Base-by-base conservation (phyloP, 208 protist genomes). In the Plasmodiophora brassicae region DNA sequence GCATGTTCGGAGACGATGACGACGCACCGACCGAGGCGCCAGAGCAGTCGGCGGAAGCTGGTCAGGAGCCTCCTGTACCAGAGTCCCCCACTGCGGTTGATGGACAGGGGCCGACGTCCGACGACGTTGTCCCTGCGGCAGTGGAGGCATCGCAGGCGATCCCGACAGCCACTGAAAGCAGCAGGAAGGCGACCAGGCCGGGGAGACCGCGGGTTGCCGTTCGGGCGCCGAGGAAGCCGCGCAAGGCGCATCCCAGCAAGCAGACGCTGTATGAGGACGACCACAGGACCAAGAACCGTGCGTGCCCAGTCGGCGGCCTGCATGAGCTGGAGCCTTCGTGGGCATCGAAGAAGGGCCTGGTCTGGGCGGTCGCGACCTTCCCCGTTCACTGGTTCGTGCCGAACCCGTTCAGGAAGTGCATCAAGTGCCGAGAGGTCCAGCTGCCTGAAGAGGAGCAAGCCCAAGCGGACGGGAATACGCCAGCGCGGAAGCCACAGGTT, bases 361-460 rank as follows among this genome's bases (percentile, higher is more conserved):
- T 32, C 14, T 78, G 32, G 32, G 65, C 65, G 32, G 41, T 78
- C n/a, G 65, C n/a, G n/a, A 38, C 65, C 32, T 78, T 38, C n/a
- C 65, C 65, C 5, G 5, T 78, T 8, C 32, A 32, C 14, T 78
- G 65, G 65, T 44, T 78, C 20, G n/a, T 78, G 32, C 5, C 5
- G 65, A 78, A 78, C n/a, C 65, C 65, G n/a, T 78, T 78, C 65
- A 5, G 65, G 65, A 5, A 38, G 65, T 78, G 65, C n/a, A 78
- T 78, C 14, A 78, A 78, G 41, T 78, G 65, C 65, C 5, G 14
- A 36, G n/a, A n/a, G n/a, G n/a, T n/a, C n/a, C n/a, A n/a, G n/a
- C n/a, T n/a, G n/a, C n/a, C n/a, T n/a, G n/a, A n/a, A n/a, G n/a
- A n/a, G n/a, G n/a, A n/a, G n/a, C n/a, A n/a, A n/a, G n/a, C n/a